Evolutionary conservation across 805 yeast species (phyloP), one percentile per base, ranked within the genome.

Genomic region (Metschnikowia koreensis): DNA sequence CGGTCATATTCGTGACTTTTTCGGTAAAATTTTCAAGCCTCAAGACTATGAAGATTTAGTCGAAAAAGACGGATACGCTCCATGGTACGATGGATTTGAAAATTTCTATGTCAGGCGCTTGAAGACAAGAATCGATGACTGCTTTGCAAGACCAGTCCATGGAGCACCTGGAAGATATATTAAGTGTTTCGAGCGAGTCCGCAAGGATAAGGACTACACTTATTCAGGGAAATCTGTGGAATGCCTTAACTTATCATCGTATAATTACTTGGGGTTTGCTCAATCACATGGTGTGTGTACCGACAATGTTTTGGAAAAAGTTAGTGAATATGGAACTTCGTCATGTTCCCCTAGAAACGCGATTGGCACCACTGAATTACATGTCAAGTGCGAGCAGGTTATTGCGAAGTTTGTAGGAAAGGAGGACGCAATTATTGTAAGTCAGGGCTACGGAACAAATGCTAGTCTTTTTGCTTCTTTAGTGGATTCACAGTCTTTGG

Each of bases 131-230:
- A 81, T 94, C 53, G 96, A 89, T 66, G 98, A 93, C 71, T 90
- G 97, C 69, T 94, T 94, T 68, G 89, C 96, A 1, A 83, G 97
- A 66, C 97, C 97, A 41, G 89, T 96, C n/a, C 87, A 88, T 53
- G 98, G 97, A 47, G 98, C 93, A 17, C 98, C 99, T 1, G 99
- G 99, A 28, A 83, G 99, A 67, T 86, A 77, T 63, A 84, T 93
- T 61, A 81, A 84, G 52, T 86, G 96, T 61, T 84, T 86, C 62
- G 92, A 90, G 61, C 82, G 99, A 61, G 71, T 75, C 33, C 79
- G 91, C n/a, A 86, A 86, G 59, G 80, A 81, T 62, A 83, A 83
- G 65, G 55, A 48, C 10, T 89, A 86, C 65, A 77, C 82, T 34
- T 89, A 87, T 64, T 82, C 89, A 38, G 97, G 97, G 10, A 77